Evolutionary conservation across 1,139 yeast genomes (phyloP), one percentile per base, ranked within the genome.

Genomic region (Suhomyces bribrorum): DNA sequence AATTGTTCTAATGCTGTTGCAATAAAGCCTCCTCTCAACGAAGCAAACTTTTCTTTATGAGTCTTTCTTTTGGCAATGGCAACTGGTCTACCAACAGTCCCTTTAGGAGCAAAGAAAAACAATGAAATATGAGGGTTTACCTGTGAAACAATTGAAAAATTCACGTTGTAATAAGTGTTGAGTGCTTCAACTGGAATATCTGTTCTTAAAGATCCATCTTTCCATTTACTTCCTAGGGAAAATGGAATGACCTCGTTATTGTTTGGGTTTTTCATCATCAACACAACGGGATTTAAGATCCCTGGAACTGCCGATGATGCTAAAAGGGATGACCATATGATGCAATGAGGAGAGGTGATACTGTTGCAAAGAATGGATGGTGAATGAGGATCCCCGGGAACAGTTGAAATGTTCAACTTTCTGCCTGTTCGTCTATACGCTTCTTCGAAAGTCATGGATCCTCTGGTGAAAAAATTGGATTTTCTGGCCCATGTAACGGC

Each of bases 281-380:
- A 63, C 5, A 83, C 88, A 20, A 85, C 92, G 0, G 95, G 95
- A 45, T 83, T 83, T 40, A 86, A 64, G n/a, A 86, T 83, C 0
- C 94, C 94, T 0, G 94, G 94, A 7, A 86, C 94, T 0, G 94
- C 94, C 4, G 88, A 79, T 9, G 89, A 81, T 0, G 94, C 94
- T 32, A 86, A 64, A 45, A 86, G 63, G 0, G 90, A 70, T 2
- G 87, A 80, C 94, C 94, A 86, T 14, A 86, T 81, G n/a, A 85
- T 82, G 55, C 92, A 84, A 56, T 83, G 77, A 8, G 94, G 94
- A 6, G 90, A 78, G 0, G 94, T 86, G 40, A 84, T 75, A 52
- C 81, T 81, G 51, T 86, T 86, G 58, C 92, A 83, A 38, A 86
- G 65, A 54, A 86, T 85, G 4, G 82, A 89, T 0, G 95, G 94